A percentile compares a stretch with the other conserved stretches of the same genome.
These are phyloP conservation scores for Opeltia flavorubescens DNA, from an alignment of 495 filamentous ascomycete genomes.

Conservation along the genomic window DNA sequence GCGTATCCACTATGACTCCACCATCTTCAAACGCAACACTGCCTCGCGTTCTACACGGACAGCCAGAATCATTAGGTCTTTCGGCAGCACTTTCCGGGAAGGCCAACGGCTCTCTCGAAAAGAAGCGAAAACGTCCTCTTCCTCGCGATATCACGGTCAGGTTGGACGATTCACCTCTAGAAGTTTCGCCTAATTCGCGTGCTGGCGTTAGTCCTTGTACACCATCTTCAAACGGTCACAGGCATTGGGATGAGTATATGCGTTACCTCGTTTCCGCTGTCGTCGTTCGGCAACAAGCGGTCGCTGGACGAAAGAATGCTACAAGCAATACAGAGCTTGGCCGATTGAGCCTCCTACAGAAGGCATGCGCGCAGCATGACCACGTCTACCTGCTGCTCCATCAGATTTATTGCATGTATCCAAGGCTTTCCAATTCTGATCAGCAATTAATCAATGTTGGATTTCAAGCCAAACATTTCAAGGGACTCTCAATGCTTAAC, in stretches of 20 bases:
- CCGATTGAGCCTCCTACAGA: constrained; percentile 37
- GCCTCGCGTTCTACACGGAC: not conserved
- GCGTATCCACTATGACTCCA: too few relatives aligned
- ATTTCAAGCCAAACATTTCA: constrained; percentile 7
- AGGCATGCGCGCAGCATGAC: constrained; percentile 44
- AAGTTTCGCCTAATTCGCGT: too few relatives aligned
- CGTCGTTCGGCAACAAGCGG: not conserved
- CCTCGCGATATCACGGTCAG: too few relatives aligned
- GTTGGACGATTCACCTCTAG: too few relatives aligned
- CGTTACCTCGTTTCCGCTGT: not conserved
- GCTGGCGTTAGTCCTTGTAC: too few relatives aligned
- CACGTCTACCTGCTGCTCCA: constrained; percentile 52
- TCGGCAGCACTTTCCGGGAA: not conserved
- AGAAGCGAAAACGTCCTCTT: not conserved
- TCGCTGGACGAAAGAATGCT: not conserved
- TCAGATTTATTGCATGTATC: constrained; percentile 45
- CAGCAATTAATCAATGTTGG: not conserved
- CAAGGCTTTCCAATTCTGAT: constrained; percentile 9
- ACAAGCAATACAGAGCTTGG: constrained; percentile 15
- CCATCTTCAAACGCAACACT: not conserved
- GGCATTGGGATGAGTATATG: not conserved
- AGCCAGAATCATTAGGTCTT: not conserved
- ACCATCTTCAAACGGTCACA: too few relatives aligned
- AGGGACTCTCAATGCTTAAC: constrained; percentile 19
- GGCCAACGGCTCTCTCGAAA: not conserved